Conservation (phyloP, 345 rosid species). For the Salix udensis region DNA sequence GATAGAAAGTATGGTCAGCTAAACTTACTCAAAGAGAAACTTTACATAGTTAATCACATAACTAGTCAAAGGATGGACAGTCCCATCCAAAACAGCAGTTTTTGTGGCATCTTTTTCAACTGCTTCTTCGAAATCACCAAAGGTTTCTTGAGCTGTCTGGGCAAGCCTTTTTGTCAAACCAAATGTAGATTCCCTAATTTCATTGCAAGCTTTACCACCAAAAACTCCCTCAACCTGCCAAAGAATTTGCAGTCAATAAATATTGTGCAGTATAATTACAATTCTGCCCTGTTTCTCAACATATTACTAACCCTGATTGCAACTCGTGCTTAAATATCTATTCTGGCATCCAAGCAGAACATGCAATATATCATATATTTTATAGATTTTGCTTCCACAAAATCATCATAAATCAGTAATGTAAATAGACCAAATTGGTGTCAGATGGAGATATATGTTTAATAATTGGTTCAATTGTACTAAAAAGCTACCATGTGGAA, state of each 20-base stretch:
- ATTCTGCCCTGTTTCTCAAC: neutral
- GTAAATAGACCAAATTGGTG: neutral
- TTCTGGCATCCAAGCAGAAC: neutral
- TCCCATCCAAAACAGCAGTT: slow-evolving; percentile 87
- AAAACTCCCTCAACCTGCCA: slow-evolving; percentile 75
- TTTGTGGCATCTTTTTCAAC: slow-evolving; percentile 97
- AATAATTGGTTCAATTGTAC: no score
- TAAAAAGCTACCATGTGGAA: neutral
- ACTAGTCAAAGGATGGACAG: slow-evolving; percentile 97
- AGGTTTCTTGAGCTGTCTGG: slow-evolving; percentile 89
- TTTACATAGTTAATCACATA: slow-evolving; percentile 96
- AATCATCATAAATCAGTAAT: neutral
- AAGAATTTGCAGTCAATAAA: slow-evolving; percentile 1
- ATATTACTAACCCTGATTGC: neutral
- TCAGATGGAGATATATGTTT: neutral
- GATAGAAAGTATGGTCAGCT: slow-evolving; percentile 2
- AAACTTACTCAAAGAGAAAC: slow-evolving; percentile 93
- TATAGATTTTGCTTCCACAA: neutral
- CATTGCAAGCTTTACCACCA: slow-evolving; percentile 79
- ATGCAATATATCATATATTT: neutral
- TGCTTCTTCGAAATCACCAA: slow-evolving; percentile 97
- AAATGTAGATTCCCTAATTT: slow-evolving; percentile 79
- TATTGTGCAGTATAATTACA: neutral
- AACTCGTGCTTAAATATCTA: neutral
- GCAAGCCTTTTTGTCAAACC: slow-evolving; percentile 88